A percentile compares a stretch with the other conserved stretches of the same genome.
These are phyloP conservation scores for Wickerhamomyces queroliae DNA, from an alignment of 805 yeast genomes.

Conservation along the genomic window DNA sequence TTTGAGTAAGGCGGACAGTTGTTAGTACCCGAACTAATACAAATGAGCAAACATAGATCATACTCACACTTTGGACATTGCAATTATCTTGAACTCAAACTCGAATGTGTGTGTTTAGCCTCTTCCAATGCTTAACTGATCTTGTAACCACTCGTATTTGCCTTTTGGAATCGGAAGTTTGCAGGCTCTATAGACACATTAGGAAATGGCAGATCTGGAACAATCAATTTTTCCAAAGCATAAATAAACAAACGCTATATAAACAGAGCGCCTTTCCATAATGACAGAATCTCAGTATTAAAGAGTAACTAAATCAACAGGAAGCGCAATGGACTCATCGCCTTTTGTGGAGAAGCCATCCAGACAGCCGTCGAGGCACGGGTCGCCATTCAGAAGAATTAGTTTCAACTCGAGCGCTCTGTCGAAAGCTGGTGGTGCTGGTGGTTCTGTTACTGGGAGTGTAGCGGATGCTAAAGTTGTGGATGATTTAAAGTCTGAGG, in stretches of 20 bases:
- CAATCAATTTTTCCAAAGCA: no score
- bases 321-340: conserved; percentile 22
- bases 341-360: conserved; percentile 32
- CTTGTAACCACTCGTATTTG: neutral
- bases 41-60: neutral
- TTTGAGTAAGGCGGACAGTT: conserved; percentile 15
- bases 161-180: neutral
- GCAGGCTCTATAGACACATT: no score
- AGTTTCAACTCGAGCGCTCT: conserved; percentile 1
- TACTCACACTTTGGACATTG: conserved; percentile 46
- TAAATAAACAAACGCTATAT: no score
- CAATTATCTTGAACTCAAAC: no score
- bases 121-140: no score
- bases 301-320: no score
- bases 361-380: conserved; percentile 10
- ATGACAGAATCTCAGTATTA: no score
- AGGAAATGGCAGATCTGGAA: no score
- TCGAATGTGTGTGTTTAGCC: no score
- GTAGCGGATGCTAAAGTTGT: no score
- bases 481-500: conserved; percentile 8
- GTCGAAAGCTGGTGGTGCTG: conserved; percentile 3
- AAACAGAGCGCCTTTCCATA: no score
- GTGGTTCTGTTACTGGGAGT: neutral
- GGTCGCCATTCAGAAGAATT: conserved; percentile 12
- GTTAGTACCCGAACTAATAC: neutral